Percentiles rank a stretch among this genome's conserved stretches.
Evolutionary conservation across 768 basidiomycete species (phyloP).

Genomic region (Amanita inopinata): DNA sequence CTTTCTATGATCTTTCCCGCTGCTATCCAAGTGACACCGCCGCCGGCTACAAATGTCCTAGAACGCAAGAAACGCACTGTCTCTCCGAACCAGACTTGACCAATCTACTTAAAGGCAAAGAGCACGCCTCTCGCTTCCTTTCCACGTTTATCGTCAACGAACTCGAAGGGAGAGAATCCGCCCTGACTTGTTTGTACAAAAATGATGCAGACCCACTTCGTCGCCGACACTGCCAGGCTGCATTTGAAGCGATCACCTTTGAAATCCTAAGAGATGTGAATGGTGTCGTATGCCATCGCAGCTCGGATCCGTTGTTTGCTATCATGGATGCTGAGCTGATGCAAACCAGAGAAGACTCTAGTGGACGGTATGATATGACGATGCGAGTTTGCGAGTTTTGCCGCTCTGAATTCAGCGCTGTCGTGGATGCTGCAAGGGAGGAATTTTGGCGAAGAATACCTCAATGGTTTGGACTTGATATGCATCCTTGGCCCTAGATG

Average conservation of each 20-base stretch:
- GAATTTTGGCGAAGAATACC: slow-evolving; percentile 61
- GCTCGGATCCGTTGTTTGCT: slow-evolving; percentile 61
- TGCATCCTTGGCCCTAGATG: slow-evolving; percentile 20
- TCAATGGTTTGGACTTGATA: slow-evolving; percentile 52
- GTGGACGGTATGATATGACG: slow-evolving; percentile 31
- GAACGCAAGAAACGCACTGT: slow-evolving; percentile 25
- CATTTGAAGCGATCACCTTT: slow-evolving; percentile 67
- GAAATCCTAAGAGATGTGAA: slow-evolving; percentile 68
- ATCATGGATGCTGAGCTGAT: slow-evolving; percentile 59
- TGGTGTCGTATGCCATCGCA: slow-evolving; percentile 54
- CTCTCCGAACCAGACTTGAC: slow-evolving; percentile 48
- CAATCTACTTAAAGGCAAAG: slow-evolving; percentile 55
- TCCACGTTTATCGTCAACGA: slow-evolving; percentile 71
- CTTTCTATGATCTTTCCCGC: slow-evolving; percentile 75
- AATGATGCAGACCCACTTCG: slow-evolving; percentile 33
- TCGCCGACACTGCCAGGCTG: slow-evolving; percentile 53
- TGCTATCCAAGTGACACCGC: slow-evolving; percentile 52
- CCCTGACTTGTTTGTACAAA: slow-evolving; percentile 37
- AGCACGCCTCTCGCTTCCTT: slow-evolving; percentile 63
- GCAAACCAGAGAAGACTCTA: slow-evolving; percentile 45
- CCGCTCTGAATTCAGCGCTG: slow-evolving; percentile 48
- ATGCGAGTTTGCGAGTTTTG: slow-evolving; percentile 58
- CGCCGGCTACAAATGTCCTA: slow-evolving; percentile 34
- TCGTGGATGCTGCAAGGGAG: slow-evolving; percentile 48
- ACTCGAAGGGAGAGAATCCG: slow-evolving; percentile 54